A percentile compares a stretch with the other conserved stretches of the same genome.
Conservation (phyloP, 306 rosid genomes). For the Prunus kanzakura region DNA sequence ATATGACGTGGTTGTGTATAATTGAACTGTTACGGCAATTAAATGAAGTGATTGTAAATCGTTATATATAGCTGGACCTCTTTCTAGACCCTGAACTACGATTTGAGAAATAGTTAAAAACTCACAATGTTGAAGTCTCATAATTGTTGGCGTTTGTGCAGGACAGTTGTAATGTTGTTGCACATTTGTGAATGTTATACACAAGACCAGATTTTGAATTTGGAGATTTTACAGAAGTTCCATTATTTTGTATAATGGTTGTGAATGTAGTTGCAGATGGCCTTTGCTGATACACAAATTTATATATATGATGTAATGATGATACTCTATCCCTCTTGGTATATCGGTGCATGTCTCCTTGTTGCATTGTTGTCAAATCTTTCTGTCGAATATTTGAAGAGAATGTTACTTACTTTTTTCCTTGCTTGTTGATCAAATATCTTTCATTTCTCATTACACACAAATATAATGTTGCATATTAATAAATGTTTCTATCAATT, state of each 20-base stretch:
- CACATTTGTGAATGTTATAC: not conserved
- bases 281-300: not conserved
- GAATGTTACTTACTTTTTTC: not conserved
- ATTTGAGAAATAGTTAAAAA: not conserved
- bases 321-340: not conserved
- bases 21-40: not conserved
- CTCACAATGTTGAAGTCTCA: not conserved
- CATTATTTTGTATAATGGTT: not conserved
- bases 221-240: not conserved
- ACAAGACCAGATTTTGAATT: not conserved
- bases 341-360: conserved; percentile 2
- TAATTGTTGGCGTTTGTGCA: not conserved
- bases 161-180: not conserved
- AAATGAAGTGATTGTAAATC: not conserved
- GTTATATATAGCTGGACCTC: not conserved
- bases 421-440: not conserved
- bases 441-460: not conserved
- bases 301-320: not conserved
- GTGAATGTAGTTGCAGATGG: not conserved
- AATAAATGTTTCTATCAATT: conserved; percentile 7
- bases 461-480: not conserved
- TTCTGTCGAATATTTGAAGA: not conserved
- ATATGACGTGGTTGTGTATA: not conserved
- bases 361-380: not conserved
- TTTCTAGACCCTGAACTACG: not conserved